Conservation (phyloP, 2,329 filamentous ascomycete species). For the Aspergillus fischeri region DNA sequence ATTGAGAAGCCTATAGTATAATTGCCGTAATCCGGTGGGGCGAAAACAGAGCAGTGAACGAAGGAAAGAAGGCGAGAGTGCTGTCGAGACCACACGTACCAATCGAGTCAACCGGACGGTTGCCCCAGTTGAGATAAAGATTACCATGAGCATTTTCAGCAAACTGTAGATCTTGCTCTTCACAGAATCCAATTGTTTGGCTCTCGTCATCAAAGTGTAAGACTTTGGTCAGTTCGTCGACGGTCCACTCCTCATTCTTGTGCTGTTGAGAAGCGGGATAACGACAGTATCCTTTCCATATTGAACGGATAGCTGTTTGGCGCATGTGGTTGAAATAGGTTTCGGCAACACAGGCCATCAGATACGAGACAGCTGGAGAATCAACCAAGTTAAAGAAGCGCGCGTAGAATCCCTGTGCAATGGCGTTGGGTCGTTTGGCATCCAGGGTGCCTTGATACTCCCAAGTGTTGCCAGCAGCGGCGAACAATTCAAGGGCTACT, state of each 20-base stretch:
- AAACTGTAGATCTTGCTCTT: constrained; percentile 51
- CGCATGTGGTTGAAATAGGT: constrained; percentile 59
- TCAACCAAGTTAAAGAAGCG: constrained; percentile 55
- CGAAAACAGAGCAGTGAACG: constrained; percentile 2
- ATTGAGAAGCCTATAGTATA: background rate
- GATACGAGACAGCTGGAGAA: constrained; percentile 54
- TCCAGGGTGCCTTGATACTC: constrained; percentile 50
- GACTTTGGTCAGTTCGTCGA: constrained; percentile 48
- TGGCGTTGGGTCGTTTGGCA: constrained; percentile 45
- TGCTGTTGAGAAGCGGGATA: constrained; percentile 45
- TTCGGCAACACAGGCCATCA: constrained; percentile 62
- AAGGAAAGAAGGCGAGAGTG: constrained; percentile 16
- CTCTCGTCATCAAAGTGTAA: constrained; percentile 55
- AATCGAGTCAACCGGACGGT: constrained; percentile 45
- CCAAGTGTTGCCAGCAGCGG: constrained; percentile 52
- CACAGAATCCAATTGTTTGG: constrained; percentile 52
- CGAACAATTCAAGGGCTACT: constrained; percentile 54
- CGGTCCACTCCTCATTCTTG: constrained; percentile 54
- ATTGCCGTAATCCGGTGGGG: background rate
- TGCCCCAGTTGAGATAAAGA: constrained; percentile 50
- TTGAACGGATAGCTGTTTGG: constrained; percentile 51
- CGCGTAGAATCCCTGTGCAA: constrained; percentile 56
- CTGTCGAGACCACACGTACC: constrained; percentile 31
- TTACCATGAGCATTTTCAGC: constrained; percentile 43
- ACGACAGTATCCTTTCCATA: constrained; percentile 52